Base-by-base conservation (phyloP, 768 basidiomycete genomes). In the Mycena haematopus region DNA sequence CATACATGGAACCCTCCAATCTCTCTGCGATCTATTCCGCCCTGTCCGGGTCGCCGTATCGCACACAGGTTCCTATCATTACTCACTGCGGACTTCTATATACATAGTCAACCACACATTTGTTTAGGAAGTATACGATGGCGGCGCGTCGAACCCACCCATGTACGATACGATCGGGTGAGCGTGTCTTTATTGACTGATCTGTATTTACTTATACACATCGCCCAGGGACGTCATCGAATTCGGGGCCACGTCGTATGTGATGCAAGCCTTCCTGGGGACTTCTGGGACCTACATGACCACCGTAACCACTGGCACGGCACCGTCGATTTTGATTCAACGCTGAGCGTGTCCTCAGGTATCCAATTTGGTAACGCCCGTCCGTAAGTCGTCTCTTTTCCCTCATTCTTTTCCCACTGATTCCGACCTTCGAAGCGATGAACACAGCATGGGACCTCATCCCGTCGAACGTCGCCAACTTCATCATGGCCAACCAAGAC, bases 401-500 rank as follows among this genome's bases (percentile, higher is more conserved):
- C 44, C 36, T 38, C 31, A 45, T 31, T 33, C 24, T 50, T 50
- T 38, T 46, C 42, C 22, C 44, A 13, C 40, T 52, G 49, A 59
- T 38, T 59, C 51, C 22, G 31, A 21, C 31, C 21, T 33, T 58
- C 50, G 49, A 38, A 61, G 60, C 60, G 45, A 61, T 61, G 60
- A 55, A 55, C 46, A 55, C 60, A 35, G 60, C 60, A 35, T 61
- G 60, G 60, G 60, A 56, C 22, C 50, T 62, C 55, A 57, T 56
- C 42, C 51, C 55, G 21, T 57, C 55, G 24, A 57, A 51, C 15
- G 38, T 57, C 24, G 61, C 61, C 40, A 62, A 62, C 56, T 56
- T 56, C 49, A 56, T 62, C 61, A 52, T 62, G 42, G 47, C 61
- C 7, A 62, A 62, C 50, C 61, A 62, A 45, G 61, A 62, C 51